Evolutionary conservation across 345 rosid species (phyloP).

Genomic region (Gynandropsis gynandra): DNA sequence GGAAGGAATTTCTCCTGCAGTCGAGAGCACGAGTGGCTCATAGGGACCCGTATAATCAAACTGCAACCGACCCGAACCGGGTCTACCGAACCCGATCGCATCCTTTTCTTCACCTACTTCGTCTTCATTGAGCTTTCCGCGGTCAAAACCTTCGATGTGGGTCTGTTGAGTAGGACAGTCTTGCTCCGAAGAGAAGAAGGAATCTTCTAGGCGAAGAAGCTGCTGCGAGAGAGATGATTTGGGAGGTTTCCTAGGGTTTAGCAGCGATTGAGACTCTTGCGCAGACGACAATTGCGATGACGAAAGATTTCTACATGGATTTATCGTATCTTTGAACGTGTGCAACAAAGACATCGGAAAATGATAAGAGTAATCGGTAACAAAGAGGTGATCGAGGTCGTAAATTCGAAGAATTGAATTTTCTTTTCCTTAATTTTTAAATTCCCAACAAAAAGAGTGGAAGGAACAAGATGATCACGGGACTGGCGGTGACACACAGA

Average conservation of each 20-base stretch:
- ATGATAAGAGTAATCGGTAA: too few relatives aligned
- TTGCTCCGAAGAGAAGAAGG: constrained; percentile 31
- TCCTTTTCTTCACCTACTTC: constrained; percentile 32
- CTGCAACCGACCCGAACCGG: constrained; percentile 45
- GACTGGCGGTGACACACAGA: too few relatives aligned
- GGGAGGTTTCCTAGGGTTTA: constrained; percentile 63
- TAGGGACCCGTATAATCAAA: constrained; percentile 73
- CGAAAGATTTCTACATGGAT: constrained; percentile 44
- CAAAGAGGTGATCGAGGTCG: too few relatives aligned
- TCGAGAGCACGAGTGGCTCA: constrained; percentile 60
- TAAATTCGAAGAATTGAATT: too few relatives aligned
- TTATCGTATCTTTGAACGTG: constrained; percentile 59
- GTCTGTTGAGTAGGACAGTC: constrained; percentile 15
- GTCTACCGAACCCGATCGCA: constrained; percentile 44
- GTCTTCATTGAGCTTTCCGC: constrained; percentile 23
- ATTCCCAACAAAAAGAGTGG: too few relatives aligned
- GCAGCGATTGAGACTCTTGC: constrained; percentile 33
- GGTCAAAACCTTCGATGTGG: constrained; percentile 17
- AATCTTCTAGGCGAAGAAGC: constrained; percentile 67
- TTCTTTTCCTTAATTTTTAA: too few relatives aligned
- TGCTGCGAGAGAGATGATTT: constrained; percentile 71
- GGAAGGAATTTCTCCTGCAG: constrained; percentile 49
- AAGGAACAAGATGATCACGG: too few relatives aligned
- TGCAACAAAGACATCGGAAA: constrained; percentile 44
- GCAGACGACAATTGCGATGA: constrained; percentile 28